Conservation (phyloP, 169 alveolate genomes). For the Blepharisma undulans region DNA sequence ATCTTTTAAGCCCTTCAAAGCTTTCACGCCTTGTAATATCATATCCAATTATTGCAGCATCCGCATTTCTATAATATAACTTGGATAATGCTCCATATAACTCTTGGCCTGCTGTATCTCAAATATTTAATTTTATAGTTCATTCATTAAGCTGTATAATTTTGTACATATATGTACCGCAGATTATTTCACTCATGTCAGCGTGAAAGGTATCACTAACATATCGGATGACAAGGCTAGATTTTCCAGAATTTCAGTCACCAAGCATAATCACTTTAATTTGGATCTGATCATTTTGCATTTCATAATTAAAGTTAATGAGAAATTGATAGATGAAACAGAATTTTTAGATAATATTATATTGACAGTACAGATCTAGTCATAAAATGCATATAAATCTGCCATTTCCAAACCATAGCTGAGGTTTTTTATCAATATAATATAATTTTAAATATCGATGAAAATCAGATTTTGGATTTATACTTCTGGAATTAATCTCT, state of each 20-base stretch:
- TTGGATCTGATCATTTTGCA: too few relatives aligned
- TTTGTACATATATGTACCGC: constrained; percentile 52
- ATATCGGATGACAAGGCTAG: constrained; percentile 47
- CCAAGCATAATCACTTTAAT: constrained; percentile 56
- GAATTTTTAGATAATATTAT: too few relatives aligned
- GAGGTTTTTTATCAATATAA: too few relatives aligned
- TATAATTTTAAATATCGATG: too few relatives aligned
- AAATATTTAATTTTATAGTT: constrained; percentile 50
- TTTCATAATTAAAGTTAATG: too few relatives aligned
- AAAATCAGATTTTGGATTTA: too few relatives aligned
- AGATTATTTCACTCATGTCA: constrained; percentile 44
- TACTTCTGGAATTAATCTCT: too few relatives aligned
- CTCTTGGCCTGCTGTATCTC: constrained; percentile 77
- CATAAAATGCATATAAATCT: too few relatives aligned
- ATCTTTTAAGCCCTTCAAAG: too few relatives aligned
- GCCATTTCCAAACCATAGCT: too few relatives aligned
- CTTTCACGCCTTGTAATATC: constrained; percentile 43
- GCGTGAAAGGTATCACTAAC: constrained; percentile 45
- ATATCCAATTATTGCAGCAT: constrained; percentile 60
- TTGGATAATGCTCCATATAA: constrained; percentile 53
- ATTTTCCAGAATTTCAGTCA: constrained; percentile 49
- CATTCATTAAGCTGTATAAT: constrained; percentile 36
- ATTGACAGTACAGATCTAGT: too few relatives aligned
- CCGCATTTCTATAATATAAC: constrained; percentile 65
- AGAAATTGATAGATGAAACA: too few relatives aligned